phyloP scores from a whole-genome alignment of 2,329 filamentous ascomycete species.

The Aspergillus sergii region DNA sequence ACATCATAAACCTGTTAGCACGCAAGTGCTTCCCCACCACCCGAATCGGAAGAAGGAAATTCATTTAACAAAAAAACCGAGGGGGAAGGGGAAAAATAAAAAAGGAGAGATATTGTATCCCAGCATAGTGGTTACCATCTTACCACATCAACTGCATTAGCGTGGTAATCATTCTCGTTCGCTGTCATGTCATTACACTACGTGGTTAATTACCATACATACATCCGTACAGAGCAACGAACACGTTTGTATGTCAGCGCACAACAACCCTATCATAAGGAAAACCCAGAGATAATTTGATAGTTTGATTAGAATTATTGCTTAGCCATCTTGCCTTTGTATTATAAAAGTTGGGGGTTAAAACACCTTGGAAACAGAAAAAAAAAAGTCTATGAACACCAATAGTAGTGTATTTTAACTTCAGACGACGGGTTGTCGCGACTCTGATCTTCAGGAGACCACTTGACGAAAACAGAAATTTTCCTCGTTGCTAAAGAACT shows the following conservation, averaged over 20 bases:
- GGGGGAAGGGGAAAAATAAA: background rate
- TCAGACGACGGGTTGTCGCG: background rate
- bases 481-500: background rate
- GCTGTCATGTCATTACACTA: constrained; percentile 14
- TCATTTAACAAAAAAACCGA: background rate
- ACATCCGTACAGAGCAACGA: background rate
- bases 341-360: background rate
- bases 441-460: constrained; percentile 32
- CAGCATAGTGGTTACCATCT: constrained; percentile 23
- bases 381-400: background rate
- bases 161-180: constrained; percentile 8
- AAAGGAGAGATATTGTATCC: constrained; percentile 16
- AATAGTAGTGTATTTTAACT: background rate
- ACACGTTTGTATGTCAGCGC: background rate
- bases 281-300: background rate
- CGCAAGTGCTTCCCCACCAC: constrained; percentile 16
- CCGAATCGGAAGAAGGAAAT: constrained; percentile 1
- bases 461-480: background rate
- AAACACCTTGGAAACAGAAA: background rate
- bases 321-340: background rate
- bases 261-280: background rate
- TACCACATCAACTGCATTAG: constrained; percentile 23
- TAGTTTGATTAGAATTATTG: background rate
- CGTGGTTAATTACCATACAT: constrained; percentile 13
- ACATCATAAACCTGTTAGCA: constrained; percentile 24